Percentiles rank a stretch among this genome's conserved stretches.
phyloP scores from a whole-genome alignment of 495 filamentous ascomycete genomes.

The Annulohypoxylon maeteangense region DNA sequence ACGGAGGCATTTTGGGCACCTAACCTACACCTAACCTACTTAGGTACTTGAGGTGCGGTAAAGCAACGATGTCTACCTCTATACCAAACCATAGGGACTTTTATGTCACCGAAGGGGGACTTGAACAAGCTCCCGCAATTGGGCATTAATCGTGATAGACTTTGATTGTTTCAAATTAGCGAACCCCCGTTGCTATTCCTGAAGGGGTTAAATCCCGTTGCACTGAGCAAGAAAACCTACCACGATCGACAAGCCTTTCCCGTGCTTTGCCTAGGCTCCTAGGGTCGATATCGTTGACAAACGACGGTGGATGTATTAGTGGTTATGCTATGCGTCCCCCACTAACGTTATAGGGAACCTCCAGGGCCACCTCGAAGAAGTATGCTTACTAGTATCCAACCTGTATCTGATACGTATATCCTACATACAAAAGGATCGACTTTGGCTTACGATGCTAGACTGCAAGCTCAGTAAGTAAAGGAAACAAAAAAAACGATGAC shows the following conservation, averaged over 20 bases:
- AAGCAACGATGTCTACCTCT: not conserved
- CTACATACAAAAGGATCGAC: not conserved
- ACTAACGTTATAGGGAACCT: not conserved
- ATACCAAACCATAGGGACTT: not conserved
- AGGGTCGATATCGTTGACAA: conserved; percentile 21
- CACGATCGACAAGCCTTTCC: conserved; percentile 42
- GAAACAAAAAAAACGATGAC: not conserved
- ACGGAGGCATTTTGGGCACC: not conserved
- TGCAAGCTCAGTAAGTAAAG: not conserved
- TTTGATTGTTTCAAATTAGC: conserved; percentile 49
- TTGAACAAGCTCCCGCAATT: conserved; percentile 36
- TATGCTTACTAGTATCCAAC: not conserved
- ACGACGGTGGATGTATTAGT: conserved; percentile 3
- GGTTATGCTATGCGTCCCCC: not conserved
- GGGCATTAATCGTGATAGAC: conserved; percentile 48
- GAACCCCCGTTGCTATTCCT: conserved; percentile 43
- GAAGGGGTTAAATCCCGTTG: conserved; percentile 44
- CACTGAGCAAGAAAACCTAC: conserved; percentile 38
- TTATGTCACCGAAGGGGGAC: conserved; percentile 22
- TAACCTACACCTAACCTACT: not conserved
- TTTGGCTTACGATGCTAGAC: not conserved
- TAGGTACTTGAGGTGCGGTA: conserved; percentile 4
- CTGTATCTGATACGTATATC: not conserved
- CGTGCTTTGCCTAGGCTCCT: conserved; percentile 12
- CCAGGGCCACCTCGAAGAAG: not conserved